Evolutionary conservation across 352 stramenopile genomes (phyloP).

Genomic region (Phytophthora citricola): DNA sequence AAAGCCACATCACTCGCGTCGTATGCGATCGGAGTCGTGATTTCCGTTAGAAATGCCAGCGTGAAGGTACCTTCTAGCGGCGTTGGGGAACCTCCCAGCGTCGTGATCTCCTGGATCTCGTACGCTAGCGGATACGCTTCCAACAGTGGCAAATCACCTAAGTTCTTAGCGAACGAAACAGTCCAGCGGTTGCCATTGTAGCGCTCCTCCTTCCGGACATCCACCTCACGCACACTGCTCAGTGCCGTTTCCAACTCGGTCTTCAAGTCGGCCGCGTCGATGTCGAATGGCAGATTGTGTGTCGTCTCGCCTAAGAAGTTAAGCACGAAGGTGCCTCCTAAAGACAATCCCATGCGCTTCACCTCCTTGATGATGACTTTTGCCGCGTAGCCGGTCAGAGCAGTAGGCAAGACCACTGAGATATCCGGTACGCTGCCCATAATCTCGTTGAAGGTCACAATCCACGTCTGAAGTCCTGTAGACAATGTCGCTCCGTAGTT

Average conservation of each 20-base stretch:
- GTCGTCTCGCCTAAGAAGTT: slow-evolving; percentile 93
- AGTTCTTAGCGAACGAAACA: slow-evolving; percentile 95
- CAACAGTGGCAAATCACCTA: slow-evolving; percentile 94
- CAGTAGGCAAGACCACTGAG: slow-evolving; percentile 55
- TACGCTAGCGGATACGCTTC: slow-evolving; percentile 90
- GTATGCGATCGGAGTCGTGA: slow-evolving; percentile 81
- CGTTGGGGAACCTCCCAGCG: slow-evolving; percentile 91
- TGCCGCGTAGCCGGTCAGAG: slow-evolving; percentile 65
- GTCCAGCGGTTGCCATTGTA: slow-evolving; percentile 93
- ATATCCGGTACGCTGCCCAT: slow-evolving; percentile 91
- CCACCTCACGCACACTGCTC: slow-evolving; percentile 60
- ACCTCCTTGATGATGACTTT: slow-evolving; percentile 76
- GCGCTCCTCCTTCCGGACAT: slow-evolving; percentile 72
- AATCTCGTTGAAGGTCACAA: slow-evolving; percentile 94
- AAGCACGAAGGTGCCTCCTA: slow-evolving; percentile 94
- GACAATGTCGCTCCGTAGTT: slow-evolving; percentile 49
- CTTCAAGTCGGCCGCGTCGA: slow-evolving; percentile 88
- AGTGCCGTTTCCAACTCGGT: slow-evolving; percentile 77
- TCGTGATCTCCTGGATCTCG: slow-evolving; percentile 94
- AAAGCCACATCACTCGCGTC: slow-evolving; percentile 88
- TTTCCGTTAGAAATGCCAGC: slow-evolving; percentile 82
- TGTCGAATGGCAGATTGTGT: slow-evolving; percentile 92
- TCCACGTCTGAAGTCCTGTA: slow-evolving; percentile 67
- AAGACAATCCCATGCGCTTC: slow-evolving; percentile 72
- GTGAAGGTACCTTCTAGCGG: slow-evolving; percentile 92